Conservation (phyloP, 768 basidiomycete species). For the Mrakia frigida region DNA sequence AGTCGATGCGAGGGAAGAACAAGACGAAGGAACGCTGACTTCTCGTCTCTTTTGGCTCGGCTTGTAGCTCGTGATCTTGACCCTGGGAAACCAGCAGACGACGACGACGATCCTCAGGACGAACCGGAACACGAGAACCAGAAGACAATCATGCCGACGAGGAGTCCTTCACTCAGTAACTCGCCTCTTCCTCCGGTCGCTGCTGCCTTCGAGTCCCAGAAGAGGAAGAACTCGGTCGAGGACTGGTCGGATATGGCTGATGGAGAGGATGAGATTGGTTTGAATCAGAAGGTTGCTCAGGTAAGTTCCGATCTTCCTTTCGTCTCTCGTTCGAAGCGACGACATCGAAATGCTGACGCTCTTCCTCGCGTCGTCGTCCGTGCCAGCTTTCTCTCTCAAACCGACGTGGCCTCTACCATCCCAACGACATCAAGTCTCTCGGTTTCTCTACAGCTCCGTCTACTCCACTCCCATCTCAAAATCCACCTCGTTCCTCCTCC, state of each 20-base stretch:
- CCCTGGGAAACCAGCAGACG: neutral
- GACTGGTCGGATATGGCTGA: constrained; percentile 83
- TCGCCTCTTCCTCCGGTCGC: neutral
- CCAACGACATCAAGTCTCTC: constrained; percentile 78
- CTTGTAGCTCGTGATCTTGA: neutral
- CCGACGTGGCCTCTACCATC: constrained; percentile 50
- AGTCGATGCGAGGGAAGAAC: neutral
- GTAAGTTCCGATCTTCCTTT: neutral
- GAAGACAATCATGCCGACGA: constrained; percentile 40
- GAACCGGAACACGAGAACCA: constrained; percentile 38
- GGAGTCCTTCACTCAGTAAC: constrained; percentile 30
- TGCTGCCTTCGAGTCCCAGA: neutral
- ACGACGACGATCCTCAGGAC: constrained; percentile 29
- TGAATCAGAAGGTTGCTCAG: constrained; percentile 76
- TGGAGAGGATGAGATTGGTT: constrained; percentile 66
- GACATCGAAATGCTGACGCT: neutral
- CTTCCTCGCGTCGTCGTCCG: neutral
- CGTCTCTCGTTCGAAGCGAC: neutral
- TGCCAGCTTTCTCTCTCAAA: neutral
- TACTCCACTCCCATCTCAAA: constrained; percentile 54
- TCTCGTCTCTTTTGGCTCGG: neutral
- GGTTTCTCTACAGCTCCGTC: constrained; percentile 44
- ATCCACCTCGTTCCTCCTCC: constrained; percentile 62
- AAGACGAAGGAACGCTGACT: neutral
- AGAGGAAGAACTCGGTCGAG: constrained; percentile 51